phyloP scores from a whole-genome alignment of 495 filamentous ascomycete species.

The Podospora tetraspora region DNA sequence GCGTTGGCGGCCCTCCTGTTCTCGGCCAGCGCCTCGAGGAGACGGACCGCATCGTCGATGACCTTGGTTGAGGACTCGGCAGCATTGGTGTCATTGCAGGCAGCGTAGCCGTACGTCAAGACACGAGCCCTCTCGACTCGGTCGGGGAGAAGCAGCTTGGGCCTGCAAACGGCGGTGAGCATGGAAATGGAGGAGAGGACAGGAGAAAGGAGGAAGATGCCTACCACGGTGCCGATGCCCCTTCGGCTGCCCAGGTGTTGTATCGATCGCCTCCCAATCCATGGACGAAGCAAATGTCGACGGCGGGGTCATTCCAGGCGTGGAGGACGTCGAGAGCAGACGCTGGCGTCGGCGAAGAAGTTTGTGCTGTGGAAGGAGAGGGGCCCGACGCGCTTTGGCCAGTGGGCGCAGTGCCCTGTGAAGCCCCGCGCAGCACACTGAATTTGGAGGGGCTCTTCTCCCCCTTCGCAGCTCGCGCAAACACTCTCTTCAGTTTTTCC shows the following conservation, averaged over 20 bases:
- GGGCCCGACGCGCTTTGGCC: neutral
- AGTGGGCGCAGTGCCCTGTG: neutral
- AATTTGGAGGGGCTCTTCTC: neutral
- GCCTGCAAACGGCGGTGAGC: slow-evolving; percentile 7
- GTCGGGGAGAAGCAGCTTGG: slow-evolving; percentile 20
- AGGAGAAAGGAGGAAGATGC: neutral
- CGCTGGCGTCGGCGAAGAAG: neutral
- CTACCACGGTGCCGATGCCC: neutral
- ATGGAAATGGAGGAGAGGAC: neutral
- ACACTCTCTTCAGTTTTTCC: neutral
- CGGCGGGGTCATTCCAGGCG: neutral
- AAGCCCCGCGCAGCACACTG: neutral
- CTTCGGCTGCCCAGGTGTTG: neutral
- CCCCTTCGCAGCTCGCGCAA: neutral
- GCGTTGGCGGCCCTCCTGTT: slow-evolving; percentile 4
- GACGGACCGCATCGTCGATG: slow-evolving; percentile 16
- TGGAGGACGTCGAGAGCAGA: neutral
- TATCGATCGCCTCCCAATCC: neutral
- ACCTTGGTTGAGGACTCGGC: slow-evolving; percentile 12
- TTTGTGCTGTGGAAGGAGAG: neutral
- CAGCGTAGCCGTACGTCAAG: slow-evolving; percentile 26
- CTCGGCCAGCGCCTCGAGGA: slow-evolving; percentile 13
- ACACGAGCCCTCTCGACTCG: slow-evolving; percentile 22
- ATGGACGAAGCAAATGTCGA: slow-evolving; percentile 3
- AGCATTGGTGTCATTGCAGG: slow-evolving; percentile 2